Percentiles rank a stretch among this genome's conserved stretches.
Evolutionary conservation across 495 filamentous ascomycete genomes (phyloP).

Genomic region (Trichoderma reesei): DNA sequence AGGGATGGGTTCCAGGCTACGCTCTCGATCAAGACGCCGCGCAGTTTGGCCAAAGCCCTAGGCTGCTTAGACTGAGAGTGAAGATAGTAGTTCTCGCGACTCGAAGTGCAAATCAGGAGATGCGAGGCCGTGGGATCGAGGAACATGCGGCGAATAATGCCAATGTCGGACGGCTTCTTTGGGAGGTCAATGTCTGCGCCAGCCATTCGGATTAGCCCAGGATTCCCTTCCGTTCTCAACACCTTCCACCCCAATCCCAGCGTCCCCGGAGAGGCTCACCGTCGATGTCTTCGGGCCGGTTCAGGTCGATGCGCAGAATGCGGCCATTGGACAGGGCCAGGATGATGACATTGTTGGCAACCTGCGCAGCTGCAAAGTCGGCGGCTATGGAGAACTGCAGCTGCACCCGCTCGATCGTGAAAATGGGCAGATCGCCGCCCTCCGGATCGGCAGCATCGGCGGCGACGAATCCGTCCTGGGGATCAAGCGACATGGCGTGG

Average conservation of each 20-base stretch:
- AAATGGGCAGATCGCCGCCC: conserved; percentile 68
- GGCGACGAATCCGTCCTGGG: conserved; percentile 42
- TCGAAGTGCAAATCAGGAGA: conserved; percentile 79
- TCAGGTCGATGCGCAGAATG: conserved; percentile 87
- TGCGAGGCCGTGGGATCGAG: conserved; percentile 94
- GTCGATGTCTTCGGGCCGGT: conserved; percentile 89
- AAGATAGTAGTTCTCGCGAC: conserved; percentile 94
- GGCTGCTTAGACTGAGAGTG: conserved; percentile 88
- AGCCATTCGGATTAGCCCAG: conserved; percentile 6
- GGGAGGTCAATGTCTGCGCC: conserved; percentile 85
- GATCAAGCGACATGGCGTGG: conserved; percentile 36
- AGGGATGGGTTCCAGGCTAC: conserved; percentile 94
- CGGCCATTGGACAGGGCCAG: conserved; percentile 80
- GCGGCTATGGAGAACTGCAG: conserved; percentile 85
- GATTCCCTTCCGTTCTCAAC: not conserved
- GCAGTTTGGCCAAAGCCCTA: conserved; percentile 69
- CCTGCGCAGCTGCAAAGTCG: conserved; percentile 92
- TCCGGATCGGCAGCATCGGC: conserved; percentile 46
- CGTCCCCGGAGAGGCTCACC: conserved; percentile 38
- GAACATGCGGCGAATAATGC: conserved; percentile 89
- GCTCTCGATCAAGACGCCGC: conserved; percentile 76
- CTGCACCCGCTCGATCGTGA: conserved; percentile 82
- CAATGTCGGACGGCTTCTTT: conserved; percentile 81
- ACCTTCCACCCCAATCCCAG: not conserved
- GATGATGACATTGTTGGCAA: conserved; percentile 93